A percentile compares a stretch with the other conserved stretches of the same genome.
These are phyloP conservation scores for Trametes sanguinea DNA, from an alignment of 768 basidiomycete species.

Conservation along the genomic window DNA sequence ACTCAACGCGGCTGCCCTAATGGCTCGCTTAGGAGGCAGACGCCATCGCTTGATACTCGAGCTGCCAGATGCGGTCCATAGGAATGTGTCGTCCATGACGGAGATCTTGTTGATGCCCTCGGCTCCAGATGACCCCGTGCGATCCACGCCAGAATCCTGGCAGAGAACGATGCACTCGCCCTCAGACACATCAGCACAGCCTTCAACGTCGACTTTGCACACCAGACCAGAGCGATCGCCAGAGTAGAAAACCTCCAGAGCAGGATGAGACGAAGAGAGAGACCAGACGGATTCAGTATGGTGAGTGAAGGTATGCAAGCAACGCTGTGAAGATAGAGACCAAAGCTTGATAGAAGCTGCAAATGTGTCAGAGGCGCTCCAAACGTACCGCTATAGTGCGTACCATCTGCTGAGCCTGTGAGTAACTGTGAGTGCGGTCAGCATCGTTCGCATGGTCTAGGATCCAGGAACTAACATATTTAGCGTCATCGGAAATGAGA, in stretches of 20 bases:
- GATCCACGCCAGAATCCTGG: constrained; percentile 54
- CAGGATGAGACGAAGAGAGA: constrained; percentile 83
- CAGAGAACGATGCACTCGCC: constrained; percentile 89
- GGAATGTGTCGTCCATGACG: constrained; percentile 76
- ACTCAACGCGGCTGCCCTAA: constrained; percentile 33
- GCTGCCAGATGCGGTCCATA: constrained; percentile 89
- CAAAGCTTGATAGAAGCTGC: constrained; percentile 86
- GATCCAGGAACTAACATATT: constrained; percentile 64
- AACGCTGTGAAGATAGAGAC: constrained; percentile 87
- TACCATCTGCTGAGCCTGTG: constrained; percentile 79
- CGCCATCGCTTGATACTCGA: constrained; percentile 84
- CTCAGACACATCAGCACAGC: constrained; percentile 76
- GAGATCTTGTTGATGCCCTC: constrained; percentile 85
- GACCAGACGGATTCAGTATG: constrained; percentile 97
- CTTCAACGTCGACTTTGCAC: constrained; percentile 89
- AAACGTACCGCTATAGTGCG: constrained; percentile 12
- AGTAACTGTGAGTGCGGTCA: constrained; percentile 53
- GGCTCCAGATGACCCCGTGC: constrained; percentile 30
- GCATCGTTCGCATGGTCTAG: constrained; percentile 6
- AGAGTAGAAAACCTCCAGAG: constrained; percentile 88
- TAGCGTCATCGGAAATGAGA: constrained; percentile 84
- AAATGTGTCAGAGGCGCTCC: constrained; percentile 19
- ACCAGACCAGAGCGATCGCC: constrained; percentile 91
- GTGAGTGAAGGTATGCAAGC: constrained; percentile 94
- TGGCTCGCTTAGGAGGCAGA: constrained; percentile 53